Evolutionary conservation across 2,329 filamentous ascomycete species (phyloP), one percentile per base, ranked within the genome.

Genomic region (Teratosphaeria pseudoeucalypti): DNA sequence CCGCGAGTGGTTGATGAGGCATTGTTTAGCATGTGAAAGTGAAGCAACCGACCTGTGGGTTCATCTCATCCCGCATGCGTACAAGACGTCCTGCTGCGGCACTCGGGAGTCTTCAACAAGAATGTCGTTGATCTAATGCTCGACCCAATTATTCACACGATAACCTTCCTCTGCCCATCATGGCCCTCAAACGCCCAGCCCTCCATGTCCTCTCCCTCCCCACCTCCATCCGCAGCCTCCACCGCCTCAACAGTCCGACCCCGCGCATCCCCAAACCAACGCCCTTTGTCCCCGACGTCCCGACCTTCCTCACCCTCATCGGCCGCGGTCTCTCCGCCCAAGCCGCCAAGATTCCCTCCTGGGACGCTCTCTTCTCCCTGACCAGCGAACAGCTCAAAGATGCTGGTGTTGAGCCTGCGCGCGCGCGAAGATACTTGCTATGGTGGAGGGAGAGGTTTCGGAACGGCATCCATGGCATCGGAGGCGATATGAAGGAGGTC

Each of bases 231-330:
- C 65, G 60, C 34, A 19, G 59, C 53, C 60, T 68, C 47, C 66
- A 68, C 61, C 61, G 60, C 47, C 62, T 66, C 26, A 72, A 72
- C 56, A 74, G 76, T 34, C 72, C 75, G 23, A 66, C 72, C 60
- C 72, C 71, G 14, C 71, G 71, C n/a, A 73, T 86, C 32, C 92
- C 92, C 2, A 71, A 80, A 27, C 88, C 91, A 0, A 95, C 88
- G 43, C 89, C 90, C 1, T 91, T 95, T 68, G 86, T 95, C 47
- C 92, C 92, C 34, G 87, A 96, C 72, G 85, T 90, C 49, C 73
- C 81, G 67, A 94, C 92, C 16, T 96, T 99, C 75, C 86, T 97
- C 63, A 90, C 83, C 39, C 81, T 96, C 61, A 96, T 97, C 75
- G 94, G 94, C 67, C 92, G 94, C 64, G 86, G 86, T 67, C 85